Percentiles rank a stretch among this genome's conserved stretches.
These are phyloP conservation scores for Paratinospora sagittata DNA, from an alignment of 164 flowering plant species.

Conservation along the genomic window DNA sequence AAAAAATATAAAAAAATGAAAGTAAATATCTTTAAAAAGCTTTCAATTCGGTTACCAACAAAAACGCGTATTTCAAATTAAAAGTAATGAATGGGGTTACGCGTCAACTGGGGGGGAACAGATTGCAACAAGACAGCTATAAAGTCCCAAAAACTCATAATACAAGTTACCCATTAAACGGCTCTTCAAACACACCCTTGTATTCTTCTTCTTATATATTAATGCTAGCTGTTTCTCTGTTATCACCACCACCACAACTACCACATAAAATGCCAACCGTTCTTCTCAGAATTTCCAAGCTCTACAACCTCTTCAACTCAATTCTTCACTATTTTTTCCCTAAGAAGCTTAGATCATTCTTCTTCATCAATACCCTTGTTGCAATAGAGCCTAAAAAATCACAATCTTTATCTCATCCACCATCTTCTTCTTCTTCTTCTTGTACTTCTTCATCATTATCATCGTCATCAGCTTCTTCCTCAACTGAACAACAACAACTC, in stretches of 20 bases:
- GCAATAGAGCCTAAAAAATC: neutral
- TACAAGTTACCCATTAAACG: neutral
- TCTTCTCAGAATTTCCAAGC: conserved; percentile 26
- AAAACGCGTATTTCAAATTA: conserved; percentile 23
- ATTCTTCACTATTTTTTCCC: conserved; percentile 36
- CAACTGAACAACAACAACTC: conserved; percentile 9
- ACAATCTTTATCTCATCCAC: conserved; percentile 1
- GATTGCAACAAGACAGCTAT: conserved; percentile 1
- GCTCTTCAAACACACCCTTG: neutral
- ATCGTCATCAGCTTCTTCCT: too few relatives aligned
- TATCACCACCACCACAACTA: neutral
- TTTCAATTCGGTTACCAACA: neutral
- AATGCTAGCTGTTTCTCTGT: neutral
- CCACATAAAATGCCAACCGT: conserved; percentile 29
- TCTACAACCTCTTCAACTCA: conserved; percentile 33
- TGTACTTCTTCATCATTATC: too few relatives aligned
- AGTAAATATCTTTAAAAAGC: neutral
- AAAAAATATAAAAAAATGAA: neutral
- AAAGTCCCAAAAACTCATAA: neutral
- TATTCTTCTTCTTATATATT: neutral
- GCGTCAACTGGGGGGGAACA: neutral
- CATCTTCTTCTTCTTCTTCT: conserved; percentile 6
- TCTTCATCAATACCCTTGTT: conserved; percentile 5
- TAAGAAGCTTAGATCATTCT: conserved; percentile 29
- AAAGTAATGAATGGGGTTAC: neutral